Evolutionary conservation across 2,329 filamentous ascomycete species (phyloP).

Genomic region (Cladophialophora immunda): DNA sequence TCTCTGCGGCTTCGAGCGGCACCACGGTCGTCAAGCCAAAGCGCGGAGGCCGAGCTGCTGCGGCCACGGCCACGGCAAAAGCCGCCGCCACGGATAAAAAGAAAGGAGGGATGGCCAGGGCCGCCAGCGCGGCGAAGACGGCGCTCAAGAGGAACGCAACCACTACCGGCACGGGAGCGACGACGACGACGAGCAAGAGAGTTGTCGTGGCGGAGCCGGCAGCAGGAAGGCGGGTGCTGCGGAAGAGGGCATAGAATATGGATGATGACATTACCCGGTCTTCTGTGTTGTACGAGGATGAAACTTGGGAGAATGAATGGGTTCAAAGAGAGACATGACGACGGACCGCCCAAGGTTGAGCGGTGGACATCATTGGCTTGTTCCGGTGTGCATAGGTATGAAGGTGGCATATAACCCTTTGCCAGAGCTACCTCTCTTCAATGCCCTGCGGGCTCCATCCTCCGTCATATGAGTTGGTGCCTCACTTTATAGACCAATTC

Average conservation of each 20-base stretch:
- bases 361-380: background rate
- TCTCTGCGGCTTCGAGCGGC: slow-evolving; percentile 31
- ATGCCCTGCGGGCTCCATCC: too few relatives aligned
- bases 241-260: slow-evolving; percentile 43
- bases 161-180: slow-evolving; percentile 37
- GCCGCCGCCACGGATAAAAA: slow-evolving; percentile 28
- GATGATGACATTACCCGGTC: background rate
- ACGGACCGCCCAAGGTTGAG: background rate
- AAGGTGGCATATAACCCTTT: too few relatives aligned
- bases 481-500: too few relatives aligned
- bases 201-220: slow-evolving; percentile 46
- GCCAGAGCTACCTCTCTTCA: too few relatives aligned
- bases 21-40: slow-evolving; percentile 40
- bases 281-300: background rate
- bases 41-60: slow-evolving; percentile 30
- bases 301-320: background rate
- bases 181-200: slow-evolving; percentile 48
- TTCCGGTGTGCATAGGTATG: too few relatives aligned
- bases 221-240: slow-evolving; percentile 50
- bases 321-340: background rate
- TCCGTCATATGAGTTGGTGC: too few relatives aligned
- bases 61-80: slow-evolving; percentile 19
- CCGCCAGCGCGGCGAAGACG: slow-evolving; percentile 32
- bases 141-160: slow-evolving; percentile 42
- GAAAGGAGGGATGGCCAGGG: slow-evolving; percentile 31